phyloP scores from a whole-genome alignment of 768 basidiomycete species.

The Boletus rex-veris region DNA sequence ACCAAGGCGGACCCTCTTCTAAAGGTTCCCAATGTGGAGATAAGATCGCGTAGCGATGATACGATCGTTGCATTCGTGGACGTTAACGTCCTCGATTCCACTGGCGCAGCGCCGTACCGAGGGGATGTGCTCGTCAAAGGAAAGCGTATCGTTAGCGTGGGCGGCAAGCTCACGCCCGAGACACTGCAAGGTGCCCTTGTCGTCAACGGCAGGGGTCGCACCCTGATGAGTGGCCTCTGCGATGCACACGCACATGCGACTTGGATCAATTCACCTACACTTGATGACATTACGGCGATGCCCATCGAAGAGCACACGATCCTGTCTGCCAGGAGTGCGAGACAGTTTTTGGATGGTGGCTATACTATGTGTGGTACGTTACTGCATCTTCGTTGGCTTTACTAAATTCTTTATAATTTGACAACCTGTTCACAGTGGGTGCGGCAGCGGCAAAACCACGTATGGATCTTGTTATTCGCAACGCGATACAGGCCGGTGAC shows the following conservation, averaged over 20 bases:
- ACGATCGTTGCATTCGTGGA: constrained; percentile 23
- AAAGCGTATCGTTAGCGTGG: constrained; percentile 29
- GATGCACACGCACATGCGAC: constrained; percentile 35
- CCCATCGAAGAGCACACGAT: constrained; percentile 34
- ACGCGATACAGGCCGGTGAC: constrained; percentile 33
- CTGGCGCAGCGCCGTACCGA: constrained; percentile 30
- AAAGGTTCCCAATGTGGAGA: constrained; percentile 25
- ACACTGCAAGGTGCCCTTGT: constrained; percentile 19
- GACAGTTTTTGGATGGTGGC: constrained; percentile 34
- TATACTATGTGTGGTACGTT: constrained; percentile 37
- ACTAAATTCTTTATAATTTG: neutral
- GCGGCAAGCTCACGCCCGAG: constrained; percentile 19
- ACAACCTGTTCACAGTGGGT: constrained; percentile 21
- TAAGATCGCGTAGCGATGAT: constrained; percentile 19
- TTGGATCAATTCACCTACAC: constrained; percentile 30
- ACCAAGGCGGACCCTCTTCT: constrained; percentile 20
- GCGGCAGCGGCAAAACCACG: constrained; percentile 35
- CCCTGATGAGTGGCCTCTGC: constrained; percentile 36
- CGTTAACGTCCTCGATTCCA: constrained; percentile 36
- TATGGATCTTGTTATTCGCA: constrained; percentile 32
- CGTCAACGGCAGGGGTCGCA: constrained; percentile 32
- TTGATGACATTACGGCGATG: constrained; percentile 30
- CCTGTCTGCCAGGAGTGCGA: constrained; percentile 28
- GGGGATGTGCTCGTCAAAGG: constrained; percentile 36
- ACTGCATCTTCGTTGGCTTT: neutral